Evolutionary conservation across 768 basidiomycete species (phyloP), one percentile per base, ranked within the genome.

Genomic region (Naganishia onofrii): DNA sequence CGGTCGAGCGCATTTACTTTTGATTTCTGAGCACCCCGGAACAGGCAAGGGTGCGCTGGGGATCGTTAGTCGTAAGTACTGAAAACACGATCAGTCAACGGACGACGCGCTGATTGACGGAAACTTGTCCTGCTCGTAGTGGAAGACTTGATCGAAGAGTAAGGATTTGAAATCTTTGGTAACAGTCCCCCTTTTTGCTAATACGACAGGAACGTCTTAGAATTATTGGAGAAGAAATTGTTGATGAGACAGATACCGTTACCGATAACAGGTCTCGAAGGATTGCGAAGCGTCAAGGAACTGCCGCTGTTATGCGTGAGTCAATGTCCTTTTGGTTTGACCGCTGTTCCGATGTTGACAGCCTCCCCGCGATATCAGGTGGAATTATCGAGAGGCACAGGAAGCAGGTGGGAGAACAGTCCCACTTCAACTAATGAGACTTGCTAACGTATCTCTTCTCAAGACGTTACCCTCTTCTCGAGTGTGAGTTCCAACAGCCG

Each of bases 141-240:
- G 74, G 81, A 82, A 70, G 81, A 83, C 68, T 71, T 83, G 70
- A 79, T 77, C 72, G 81, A 91, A 85, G 93, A 95, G 85, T 77
- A 63, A 72, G 77, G n/a, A 3, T 7, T 7, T 68, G 9, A 5
- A 1, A 6, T 55, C 7, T 21, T 71, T 74, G 63, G 7, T 19
- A 3, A 31, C 31, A 17, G 17, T 15, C 7, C 4, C 57, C 34
- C 3, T 12, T 23, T 28, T 57, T 26, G 38, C 31, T 67, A 51
- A 55, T 38, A n/a, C 2, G 5, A 1, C 12, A 21, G 3, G 48
- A 21, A 56, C 51, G 38, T 32, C 13, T 15, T 46, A 77, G 77
- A 58, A 96, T 98, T 72, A 91, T 97, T 23, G 89, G 90, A 0
- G 93, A 96, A 81, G 94, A 96, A 79, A 95, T 96, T 66, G 90